Evolutionary conservation across 140 eudicot genomes (phyloP), one percentile per base, ranked within the genome.

Genomic region (Flaveria floridana): DNA sequence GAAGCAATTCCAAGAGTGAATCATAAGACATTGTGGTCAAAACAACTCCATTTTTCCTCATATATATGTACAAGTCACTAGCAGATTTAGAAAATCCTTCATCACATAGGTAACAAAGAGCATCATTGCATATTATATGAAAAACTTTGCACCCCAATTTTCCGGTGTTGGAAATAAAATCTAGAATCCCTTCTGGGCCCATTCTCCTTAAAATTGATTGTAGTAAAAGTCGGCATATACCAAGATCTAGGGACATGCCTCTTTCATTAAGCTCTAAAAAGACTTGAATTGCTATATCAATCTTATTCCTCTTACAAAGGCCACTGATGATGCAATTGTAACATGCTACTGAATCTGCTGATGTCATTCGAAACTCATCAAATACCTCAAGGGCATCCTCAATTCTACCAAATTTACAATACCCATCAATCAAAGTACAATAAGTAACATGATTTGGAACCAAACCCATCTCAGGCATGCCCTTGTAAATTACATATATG

Each of bases 381-480:
- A 91, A 88, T 65, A 91, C 73, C 81, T 81, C 90, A 52, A 88
- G 90, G n/a, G 97, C 97, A 64, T 88, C 90, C 25, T 78, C 87
- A 59, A 91, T 75, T 74, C 90, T 77, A 28, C 92, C 88, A 10
- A 67, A 75, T 83, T 86, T 88, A 77, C 86, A 88, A 76, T 81
- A 91, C 51, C 92, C 95, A 18, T 88, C 84, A 74, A 91, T 84
- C 84, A 88, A 56, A 47, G 89, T 82, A 72, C 75, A 81, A 64
- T 78, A 91, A 73, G 95, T 88, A 66, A 84, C 78, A 72, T 80
- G 65, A 76, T 86, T 70, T 67, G 95, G 70, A 46, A 78, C 71
- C 84, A 91, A 75, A 39, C 81, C 71, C 85, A 82, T 84, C 5
- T 86, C 76, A 8, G 86, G 68, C 86, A 90, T 79, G 64, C 87